phyloP scores from a whole-genome alignment of 2,329 filamentous ascomycete species.

The Fusarium sp. region DNA sequence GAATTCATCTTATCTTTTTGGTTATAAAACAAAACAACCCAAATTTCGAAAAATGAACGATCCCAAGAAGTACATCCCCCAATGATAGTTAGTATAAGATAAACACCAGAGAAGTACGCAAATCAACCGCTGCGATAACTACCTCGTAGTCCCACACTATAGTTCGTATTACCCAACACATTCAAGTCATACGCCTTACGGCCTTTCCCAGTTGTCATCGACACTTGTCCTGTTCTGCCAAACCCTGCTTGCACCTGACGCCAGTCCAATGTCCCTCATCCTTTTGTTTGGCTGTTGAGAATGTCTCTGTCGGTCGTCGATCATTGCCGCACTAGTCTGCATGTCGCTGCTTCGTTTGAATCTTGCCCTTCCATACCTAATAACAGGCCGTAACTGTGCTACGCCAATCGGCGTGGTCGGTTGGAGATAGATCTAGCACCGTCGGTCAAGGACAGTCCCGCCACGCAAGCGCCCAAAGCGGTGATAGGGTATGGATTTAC shows the following conservation, averaged over 20 bases:
- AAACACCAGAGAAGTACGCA: slow-evolving; percentile 33
- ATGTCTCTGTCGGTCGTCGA: slow-evolving; percentile 40
- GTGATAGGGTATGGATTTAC: slow-evolving; percentile 55
- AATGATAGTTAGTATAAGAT: slow-evolving; percentile 26
- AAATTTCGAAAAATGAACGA: slow-evolving; percentile 4
- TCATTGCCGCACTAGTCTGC: slow-evolving; percentile 34
- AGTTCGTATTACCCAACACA: slow-evolving; percentile 47
- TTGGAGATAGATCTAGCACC: slow-evolving; percentile 51
- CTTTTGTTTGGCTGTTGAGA: slow-evolving; percentile 37
- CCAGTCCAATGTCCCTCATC: slow-evolving; percentile 37
- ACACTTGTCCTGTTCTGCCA: slow-evolving; percentile 36
- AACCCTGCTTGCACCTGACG: slow-evolving; percentile 33
- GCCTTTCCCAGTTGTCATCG: slow-evolving; percentile 28
- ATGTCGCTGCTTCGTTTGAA: slow-evolving; percentile 30
- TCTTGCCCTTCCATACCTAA: slow-evolving; percentile 33
- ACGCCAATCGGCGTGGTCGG: slow-evolving; percentile 36
- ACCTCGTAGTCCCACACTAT: slow-evolving; percentile 47
- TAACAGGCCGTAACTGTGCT: slow-evolving; percentile 25
- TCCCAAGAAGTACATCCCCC: slow-evolving; percentile 20
- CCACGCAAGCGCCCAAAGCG: slow-evolving; percentile 45
- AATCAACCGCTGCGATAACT: slow-evolving; percentile 13
- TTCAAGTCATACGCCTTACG: slow-evolving; percentile 27
- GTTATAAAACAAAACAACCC: slow-evolving; percentile 1
- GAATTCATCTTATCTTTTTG: slow-evolving; percentile 23
- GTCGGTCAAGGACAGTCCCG: slow-evolving; percentile 54